Base-by-base conservation (phyloP, 176 grass and related monocot species). In the Rhynchospora pubera region DNA sequence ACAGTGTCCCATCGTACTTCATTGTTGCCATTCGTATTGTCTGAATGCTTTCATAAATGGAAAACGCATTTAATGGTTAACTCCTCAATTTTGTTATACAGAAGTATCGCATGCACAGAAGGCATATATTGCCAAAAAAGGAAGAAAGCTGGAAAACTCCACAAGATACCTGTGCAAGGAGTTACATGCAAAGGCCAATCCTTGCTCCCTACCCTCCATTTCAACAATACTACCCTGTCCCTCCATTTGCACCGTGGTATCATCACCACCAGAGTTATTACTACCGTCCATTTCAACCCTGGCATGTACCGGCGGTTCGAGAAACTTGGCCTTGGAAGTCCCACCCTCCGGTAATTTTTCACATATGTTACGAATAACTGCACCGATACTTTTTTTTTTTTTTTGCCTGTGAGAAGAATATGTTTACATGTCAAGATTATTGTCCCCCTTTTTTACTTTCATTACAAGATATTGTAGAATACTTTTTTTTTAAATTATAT, bases 91-190 rank as follows among this genome's bases (percentile, higher is more conserved):
- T 72, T 83, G 23, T 62, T 44, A 56, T 13, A 23, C 84, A 89
- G 88, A 89, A 89, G 66, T 89, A 89, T 72, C 84, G 88, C 10
- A 74, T 86, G 84, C 84, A 89, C 9, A 83, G 60, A 44, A 70
- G 84, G 43, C 62, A 83, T 69, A 86, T 86, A 30, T 79, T 85
- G 50, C 84, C 79, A 48, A 89, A 86, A 79, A 43, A 83, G 11
- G 84, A 86, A 72, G 79, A 86, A 28, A 78, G 57, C 83, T 89
- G 78, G 78, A 76, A 72, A 26, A 23, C 24, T 43, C 56, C 84
- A 59, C 46, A 62, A 42, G 39, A 74, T 79, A 32, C 23, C 11
- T 69, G 14, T 47, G 42, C n/a, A 22, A 83, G 22, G 62, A 67
- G 79, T 57, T 86, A 62, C 80, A 60, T 89, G 62, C 72, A 82